A percentile compares a stretch with the other conserved stretches of the same genome.
These are phyloP conservation scores for Yarrowia osloensis DNA, from an alignment of 805 yeast species.

Conservation along the genomic window DNA sequence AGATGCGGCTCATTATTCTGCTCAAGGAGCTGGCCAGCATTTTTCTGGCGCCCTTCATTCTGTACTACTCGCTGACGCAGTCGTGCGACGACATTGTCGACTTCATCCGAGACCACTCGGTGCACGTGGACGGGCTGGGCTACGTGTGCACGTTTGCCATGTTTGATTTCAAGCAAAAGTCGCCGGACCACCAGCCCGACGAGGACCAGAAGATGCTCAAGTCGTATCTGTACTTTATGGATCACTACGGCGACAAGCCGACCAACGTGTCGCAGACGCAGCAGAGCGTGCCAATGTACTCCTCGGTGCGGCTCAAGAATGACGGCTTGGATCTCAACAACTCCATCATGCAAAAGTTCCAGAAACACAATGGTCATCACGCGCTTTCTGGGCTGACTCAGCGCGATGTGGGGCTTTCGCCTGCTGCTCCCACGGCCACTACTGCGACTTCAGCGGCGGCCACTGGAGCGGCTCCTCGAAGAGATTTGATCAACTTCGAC, in stretches of 20 bases:
- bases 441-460: not conserved
- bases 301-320: conserved; percentile 14
- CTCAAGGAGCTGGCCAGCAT: conserved; percentile 79
- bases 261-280: not conserved
- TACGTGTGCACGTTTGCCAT: conserved; percentile 92
- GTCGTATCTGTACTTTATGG: conserved; percentile 83
- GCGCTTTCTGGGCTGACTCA: not conserved
- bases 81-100: conserved; percentile 78
- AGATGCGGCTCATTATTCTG: conserved; percentile 68
- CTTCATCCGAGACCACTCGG: conserved; percentile 84
- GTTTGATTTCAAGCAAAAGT: conserved; percentile 65
- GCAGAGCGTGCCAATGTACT: conserved; percentile 13
- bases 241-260: conserved; percentile 61
- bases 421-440: conserved; percentile 8
- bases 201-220: conserved; percentile 86
- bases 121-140: conserved; percentile 92
- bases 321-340: conserved; percentile 28
- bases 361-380: conserved; percentile 14
- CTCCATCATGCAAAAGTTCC: conserved; percentile 26
- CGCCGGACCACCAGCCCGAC: conserved; percentile 23
- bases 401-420: not conserved
- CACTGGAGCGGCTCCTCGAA: conserved; percentile 6
- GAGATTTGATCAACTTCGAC: conserved; percentile 13
- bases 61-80: conserved; percentile 79
- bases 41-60: conserved; percentile 81